Evolutionary conservation across 108 stramenopile species (phyloP).

Genomic region (Cylindrotheca closterium): DNA sequence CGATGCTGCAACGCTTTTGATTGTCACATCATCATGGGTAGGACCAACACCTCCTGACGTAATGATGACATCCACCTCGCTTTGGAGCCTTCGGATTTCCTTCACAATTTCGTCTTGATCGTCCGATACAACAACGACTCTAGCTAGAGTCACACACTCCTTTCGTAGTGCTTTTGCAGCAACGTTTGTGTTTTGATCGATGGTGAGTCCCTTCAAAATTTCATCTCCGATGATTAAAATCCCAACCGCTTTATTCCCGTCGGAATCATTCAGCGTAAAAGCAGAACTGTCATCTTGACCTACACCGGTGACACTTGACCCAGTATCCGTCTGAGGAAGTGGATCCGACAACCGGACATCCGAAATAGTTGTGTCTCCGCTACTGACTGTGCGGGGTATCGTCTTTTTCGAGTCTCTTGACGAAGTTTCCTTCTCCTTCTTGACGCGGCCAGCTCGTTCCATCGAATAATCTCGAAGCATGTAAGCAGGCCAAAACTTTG

Average conservation of each 20-base stretch:
- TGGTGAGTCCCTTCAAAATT: slow-evolving; percentile 89
- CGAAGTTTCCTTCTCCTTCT: neutral
- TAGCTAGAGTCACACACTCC: slow-evolving; percentile 68
- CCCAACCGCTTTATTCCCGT: slow-evolving; percentile 50
- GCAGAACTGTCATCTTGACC: slow-evolving; percentile 9
- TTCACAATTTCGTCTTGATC: slow-evolving; percentile 73
- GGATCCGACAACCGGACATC: neutral
- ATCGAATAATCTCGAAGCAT: slow-evolving; percentile 81
- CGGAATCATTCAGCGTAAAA: slow-evolving; percentile 10
- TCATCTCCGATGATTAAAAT: slow-evolving; percentile 93
- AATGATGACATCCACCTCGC: slow-evolving; percentile 83
- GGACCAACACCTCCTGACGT: slow-evolving; percentile 97
- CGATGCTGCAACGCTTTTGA: slow-evolving; percentile 87
- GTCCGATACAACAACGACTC: slow-evolving; percentile 88
- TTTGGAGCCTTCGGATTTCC: slow-evolving; percentile 67
- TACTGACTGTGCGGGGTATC: slow-evolving; percentile 1
- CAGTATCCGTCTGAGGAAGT: neutral
- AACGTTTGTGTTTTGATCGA: slow-evolving; percentile 85
- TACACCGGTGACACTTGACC: neutral
- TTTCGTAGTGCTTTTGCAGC: slow-evolving; percentile 80
- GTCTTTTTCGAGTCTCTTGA: neutral
- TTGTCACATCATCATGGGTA: slow-evolving; percentile 96
- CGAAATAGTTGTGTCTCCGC: neutral
- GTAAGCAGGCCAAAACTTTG: slow-evolving; percentile 83
- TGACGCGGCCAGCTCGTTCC: slow-evolving; percentile 82